These are phyloP conservation scores for Sorghum bicolor DNA, from an alignment of 176 grass and related monocot genomes.

Conservation along the genomic window DNA sequence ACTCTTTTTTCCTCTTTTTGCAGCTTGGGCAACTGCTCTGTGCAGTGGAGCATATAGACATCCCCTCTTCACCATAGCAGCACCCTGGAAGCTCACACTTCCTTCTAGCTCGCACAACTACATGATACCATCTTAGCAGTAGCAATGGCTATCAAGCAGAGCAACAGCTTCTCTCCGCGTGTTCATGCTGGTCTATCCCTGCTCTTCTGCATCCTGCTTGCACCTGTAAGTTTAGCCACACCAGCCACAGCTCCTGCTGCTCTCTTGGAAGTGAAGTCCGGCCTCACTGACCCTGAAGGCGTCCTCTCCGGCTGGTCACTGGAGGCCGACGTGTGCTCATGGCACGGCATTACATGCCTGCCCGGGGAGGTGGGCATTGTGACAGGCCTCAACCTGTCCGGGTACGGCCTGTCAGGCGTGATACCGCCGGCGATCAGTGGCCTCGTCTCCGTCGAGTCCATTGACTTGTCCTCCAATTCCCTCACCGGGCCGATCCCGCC, in stretches of 20 bases:
- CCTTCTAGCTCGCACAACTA: not conserved
- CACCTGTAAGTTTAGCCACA: conserved; percentile 29
- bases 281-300: conserved; percentile 44
- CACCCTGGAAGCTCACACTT: conserved; percentile 21
- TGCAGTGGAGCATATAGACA: conserved; percentile 26
- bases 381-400: conserved; percentile 70
- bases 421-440: conserved; percentile 53
- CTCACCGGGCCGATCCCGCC: conserved; percentile 61
- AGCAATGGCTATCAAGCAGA: conserved; percentile 42
- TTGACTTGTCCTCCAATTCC: conserved; percentile 84
- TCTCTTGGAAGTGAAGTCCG: conserved; percentile 67
- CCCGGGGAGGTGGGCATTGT: conserved; percentile 28
- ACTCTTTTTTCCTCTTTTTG: not conserved
- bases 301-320: conserved; percentile 63
- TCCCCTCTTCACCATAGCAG: conserved; percentile 25
- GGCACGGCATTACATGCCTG: conserved; percentile 64
- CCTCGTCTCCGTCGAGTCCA: conserved; percentile 53
- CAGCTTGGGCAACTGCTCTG: conserved; percentile 11
- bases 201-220: conserved; percentile 24
- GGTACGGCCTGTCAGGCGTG: conserved; percentile 48
- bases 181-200: conserved; percentile 27
- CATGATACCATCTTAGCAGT: conserved; percentile 33
- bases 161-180: conserved; percentile 14
- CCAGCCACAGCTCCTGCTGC: conserved; percentile 8
- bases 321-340: conserved; percentile 57